These are phyloP conservation scores for Onygenales sp. DNA, from an alignment of 2,329 filamentous ascomycete species.

Conservation along the genomic window DNA sequence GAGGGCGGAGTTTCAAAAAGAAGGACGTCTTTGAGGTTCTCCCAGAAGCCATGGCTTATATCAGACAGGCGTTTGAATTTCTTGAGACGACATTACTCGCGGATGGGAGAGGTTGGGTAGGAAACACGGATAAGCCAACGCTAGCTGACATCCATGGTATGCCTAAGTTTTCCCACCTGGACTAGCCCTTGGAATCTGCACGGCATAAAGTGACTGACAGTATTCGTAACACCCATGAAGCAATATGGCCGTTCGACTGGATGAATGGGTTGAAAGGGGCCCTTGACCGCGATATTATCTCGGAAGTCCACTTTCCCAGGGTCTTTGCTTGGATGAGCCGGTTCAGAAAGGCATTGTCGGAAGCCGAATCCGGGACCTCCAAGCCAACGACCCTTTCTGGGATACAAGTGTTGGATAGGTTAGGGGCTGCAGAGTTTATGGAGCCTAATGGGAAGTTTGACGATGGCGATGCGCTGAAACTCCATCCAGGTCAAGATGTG, in stretches of 20 bases:
- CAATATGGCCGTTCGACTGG: conserved; percentile 61
- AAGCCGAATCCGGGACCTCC: conserved; percentile 31
- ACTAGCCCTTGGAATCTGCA: not conserved
- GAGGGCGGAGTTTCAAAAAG: conserved; percentile 32
- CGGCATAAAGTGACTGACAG: not conserved
- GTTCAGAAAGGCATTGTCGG: conserved; percentile 44
- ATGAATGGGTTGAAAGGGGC: conserved; percentile 46
- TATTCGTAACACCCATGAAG: conserved; percentile 18
- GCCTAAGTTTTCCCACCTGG: conserved; percentile 2
- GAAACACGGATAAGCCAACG: conserved; percentile 42
- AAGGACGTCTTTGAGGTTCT: conserved; percentile 33
- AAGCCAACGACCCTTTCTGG: conserved; percentile 41
- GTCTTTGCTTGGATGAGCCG: conserved; percentile 55
- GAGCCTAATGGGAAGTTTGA: conserved; percentile 40
- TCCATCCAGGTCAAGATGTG: conserved; percentile 47
- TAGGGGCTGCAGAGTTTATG: conserved; percentile 38
- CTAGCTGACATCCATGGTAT: conserved; percentile 58
- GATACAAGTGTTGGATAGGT: conserved; percentile 26
- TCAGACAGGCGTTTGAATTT: conserved; percentile 46
- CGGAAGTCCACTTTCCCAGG: conserved; percentile 44
- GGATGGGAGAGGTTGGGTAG: conserved; percentile 58
- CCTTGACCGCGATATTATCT: conserved; percentile 45
- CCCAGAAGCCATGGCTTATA: conserved; percentile 47
- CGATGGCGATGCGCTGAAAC: conserved; percentile 41
- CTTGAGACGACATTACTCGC: conserved; percentile 54